Evolutionary conservation across 2,329 filamentous ascomycete genomes (phyloP).

Genomic region (Pyricularia sp.): DNA sequence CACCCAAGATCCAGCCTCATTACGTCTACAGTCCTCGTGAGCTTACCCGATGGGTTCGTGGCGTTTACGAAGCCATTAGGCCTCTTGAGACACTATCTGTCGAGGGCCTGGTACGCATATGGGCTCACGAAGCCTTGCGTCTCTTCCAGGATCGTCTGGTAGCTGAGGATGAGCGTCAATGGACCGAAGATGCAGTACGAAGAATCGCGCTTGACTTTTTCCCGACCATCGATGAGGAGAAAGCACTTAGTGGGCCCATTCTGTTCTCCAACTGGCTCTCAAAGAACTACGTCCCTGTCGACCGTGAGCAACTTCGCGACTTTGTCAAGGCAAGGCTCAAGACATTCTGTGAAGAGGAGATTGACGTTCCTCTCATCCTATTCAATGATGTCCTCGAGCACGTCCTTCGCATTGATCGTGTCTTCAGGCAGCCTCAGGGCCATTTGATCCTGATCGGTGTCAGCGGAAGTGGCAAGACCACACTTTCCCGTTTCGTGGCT

Average conservation of each 20-base stretch:
- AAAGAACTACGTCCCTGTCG: conserved; percentile 95
- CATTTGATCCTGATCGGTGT: conserved; percentile 98
- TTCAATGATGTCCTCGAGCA: conserved; percentile 99
- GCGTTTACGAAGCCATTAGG: conserved; percentile 91
- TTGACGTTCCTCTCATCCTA: conserved; percentile 94
- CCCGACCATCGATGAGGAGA: conserved; percentile 83
- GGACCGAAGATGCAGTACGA: conserved; percentile 82
- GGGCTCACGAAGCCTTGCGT: conserved; percentile 92
- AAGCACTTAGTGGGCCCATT: conserved; percentile 83
- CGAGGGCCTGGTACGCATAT: conserved; percentile 89
- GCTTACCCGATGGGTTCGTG: conserved; percentile 91
- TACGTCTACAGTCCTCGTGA: conserved; percentile 99
- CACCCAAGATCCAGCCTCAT: conserved; percentile 90
- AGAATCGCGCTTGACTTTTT: conserved; percentile 84
- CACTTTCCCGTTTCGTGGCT: conserved; percentile 89
- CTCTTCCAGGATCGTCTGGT: conserved; percentile 97
- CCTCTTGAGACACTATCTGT: conserved; percentile 78
- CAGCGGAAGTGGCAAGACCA: conserved; percentile 97
- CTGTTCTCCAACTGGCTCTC: conserved; percentile 99
- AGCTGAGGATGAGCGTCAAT: conserved; percentile 81
- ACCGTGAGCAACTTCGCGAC: conserved; percentile 85
- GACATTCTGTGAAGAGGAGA: conserved; percentile 98
- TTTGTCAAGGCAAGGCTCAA: conserved; percentile 95
- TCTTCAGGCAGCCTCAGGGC: conserved; percentile 95
- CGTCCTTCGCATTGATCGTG: conserved; percentile 92